Base-by-base conservation (phyloP, 148 eudicot species). In the Rhododendron vialii region DNA sequence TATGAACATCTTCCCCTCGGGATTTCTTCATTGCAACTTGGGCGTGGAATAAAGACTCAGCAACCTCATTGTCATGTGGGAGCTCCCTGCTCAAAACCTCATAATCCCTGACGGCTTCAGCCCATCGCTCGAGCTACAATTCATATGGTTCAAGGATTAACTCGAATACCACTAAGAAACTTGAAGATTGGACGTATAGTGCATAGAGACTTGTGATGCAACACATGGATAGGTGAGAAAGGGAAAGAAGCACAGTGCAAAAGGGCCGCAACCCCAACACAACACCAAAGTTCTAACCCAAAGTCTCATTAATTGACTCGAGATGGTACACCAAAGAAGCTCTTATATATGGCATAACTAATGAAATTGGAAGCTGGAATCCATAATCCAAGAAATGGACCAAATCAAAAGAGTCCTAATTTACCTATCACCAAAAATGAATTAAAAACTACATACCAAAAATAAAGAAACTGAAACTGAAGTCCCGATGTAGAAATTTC, bases 1-100 rank as follows among this genome's bases (percentile, higher is more conserved):
- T 94, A 83, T 63, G 83, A 50, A 94, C 95, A 26, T 93, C 97
- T 88, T 95, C 98, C 81, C 96, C 95, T 17, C 90, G 92, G 24
- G 95, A 93, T 91, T 94, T 95, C 91, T 87, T 95, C 88, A 95
- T 87, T 61, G 95, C 93, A 85, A 94, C 94, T 93, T 95, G 95
- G 22, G 98, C 96, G 80, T 94, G 96, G 84, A 94, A 95, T 81
- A 93, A 89, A 59, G 96, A 91, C 85, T 96, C 98, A 17, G 98
- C 99, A 88, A 96, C 90, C 84, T 93, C 98, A 1, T 88, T 91
- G 89, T 95, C 94, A 75, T 91, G 59, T 30, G 99, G 99, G 80
- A 89, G 92, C 83, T 89, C 91, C 89, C 81, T 92, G 78, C 94
- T 94, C 89, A 95, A 86, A 51, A 89, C 86, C 90, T 95, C 99